Evolutionary conservation across 495 filamentous ascomycete species (phyloP).

Genomic region (Clavariopsis aquatica): DNA sequence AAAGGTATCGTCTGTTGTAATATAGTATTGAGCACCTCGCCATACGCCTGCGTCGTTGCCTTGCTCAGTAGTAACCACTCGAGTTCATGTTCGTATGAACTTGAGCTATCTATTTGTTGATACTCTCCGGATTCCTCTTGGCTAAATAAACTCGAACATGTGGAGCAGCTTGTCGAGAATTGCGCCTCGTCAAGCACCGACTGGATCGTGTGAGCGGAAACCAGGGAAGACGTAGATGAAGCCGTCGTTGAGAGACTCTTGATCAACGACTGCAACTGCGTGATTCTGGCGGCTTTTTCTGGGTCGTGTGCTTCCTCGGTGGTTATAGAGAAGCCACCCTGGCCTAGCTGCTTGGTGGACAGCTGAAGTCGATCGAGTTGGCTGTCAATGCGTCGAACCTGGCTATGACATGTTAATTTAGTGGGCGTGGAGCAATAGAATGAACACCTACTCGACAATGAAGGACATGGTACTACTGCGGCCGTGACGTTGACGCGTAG

Average conservation of each 20-base stretch:
- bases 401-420: constrained; percentile 53
- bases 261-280: constrained; percentile 61
- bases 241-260: constrained; percentile 68
- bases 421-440: not conserved
- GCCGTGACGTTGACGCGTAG: constrained; percentile 16
- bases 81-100: constrained; percentile 66
- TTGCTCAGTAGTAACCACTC: constrained; percentile 88
- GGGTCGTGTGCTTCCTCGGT: constrained; percentile 37
- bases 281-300: constrained; percentile 35
- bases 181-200: constrained; percentile 61
- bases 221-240: constrained; percentile 56
- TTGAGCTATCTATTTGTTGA: constrained; percentile 29
- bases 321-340: constrained; percentile 33
- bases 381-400: constrained; percentile 73
- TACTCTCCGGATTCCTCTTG: constrained; percentile 30
- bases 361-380: constrained; percentile 78
- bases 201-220: constrained; percentile 54
- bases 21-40: constrained; percentile 68
- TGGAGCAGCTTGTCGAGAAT: constrained; percentile 42
- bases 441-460: constrained; percentile 38
- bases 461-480: constrained; percentile 38
- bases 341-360: constrained; percentile 41
- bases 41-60: constrained; percentile 81
- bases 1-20: constrained; percentile 79
- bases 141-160: constrained; percentile 35